Percentiles rank a stretch among this genome's conserved stretches.
phyloP scores from a whole-genome alignment of 805 yeast genomes.

The Kodamaea leandrae region DNA sequence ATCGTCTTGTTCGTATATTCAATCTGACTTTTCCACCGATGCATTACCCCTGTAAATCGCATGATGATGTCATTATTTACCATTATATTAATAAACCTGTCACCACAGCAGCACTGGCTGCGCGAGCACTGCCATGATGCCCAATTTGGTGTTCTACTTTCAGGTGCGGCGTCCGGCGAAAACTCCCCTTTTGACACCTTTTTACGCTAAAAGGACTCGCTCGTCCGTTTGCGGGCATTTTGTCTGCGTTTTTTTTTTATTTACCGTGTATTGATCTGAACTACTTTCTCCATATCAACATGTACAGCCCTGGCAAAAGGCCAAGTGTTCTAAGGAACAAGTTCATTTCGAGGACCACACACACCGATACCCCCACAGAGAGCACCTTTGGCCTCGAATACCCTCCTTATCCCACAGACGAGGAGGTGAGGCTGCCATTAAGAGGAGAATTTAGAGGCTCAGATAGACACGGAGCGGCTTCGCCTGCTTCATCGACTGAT shows the following conservation, averaged over 20 bases:
- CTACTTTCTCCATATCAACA: background rate
- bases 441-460: background rate
- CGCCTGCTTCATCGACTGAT: background rate
- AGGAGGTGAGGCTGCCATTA: conserved; percentile 1
- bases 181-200: too few species aligned
- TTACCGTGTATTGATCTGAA: background rate
- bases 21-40: too few species aligned
- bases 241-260: background rate
- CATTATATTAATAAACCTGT: too few species aligned
- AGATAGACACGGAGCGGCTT: background rate
- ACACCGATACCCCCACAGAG: conserved; percentile 5
- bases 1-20: too few species aligned
- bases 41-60: too few species aligned
- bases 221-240: too few species aligned
- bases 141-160: too few species aligned
- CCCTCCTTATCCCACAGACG: conserved; percentile 3
- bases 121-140: too few species aligned
- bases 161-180: too few species aligned
- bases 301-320: background rate
- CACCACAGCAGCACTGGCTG: too few species aligned
- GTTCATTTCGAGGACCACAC: conserved; percentile 6
- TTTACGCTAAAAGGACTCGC: too few species aligned
- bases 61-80: too few species aligned
- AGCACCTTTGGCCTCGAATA: background rate
- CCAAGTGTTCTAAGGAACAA: conserved; percentile 6